Base-by-base conservation (phyloP, 139 green algal species). In the Chlorella sp. region DNA sequence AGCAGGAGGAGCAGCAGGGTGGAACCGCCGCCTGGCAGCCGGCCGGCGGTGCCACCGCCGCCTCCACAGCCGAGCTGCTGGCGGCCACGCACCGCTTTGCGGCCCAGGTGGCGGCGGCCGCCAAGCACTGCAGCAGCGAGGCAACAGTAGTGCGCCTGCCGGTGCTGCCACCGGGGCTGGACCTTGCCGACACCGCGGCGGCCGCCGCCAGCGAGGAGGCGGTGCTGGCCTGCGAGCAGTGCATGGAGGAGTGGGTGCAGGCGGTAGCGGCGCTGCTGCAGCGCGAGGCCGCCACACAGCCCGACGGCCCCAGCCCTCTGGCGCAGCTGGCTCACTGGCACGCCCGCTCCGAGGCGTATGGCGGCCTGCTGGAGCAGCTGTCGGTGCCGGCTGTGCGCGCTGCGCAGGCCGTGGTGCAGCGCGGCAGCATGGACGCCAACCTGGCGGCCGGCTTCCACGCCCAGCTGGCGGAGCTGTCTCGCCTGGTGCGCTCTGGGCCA, bases 281-380 rank as follows among this genome's bases (percentile, higher is more conserved):
- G 56, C 54, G 44, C 4, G 81, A 86, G 70, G 70, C 20, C 13
- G 62, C 38, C 4, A 30, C 24, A 26, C 6, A 46, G 48, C 81
- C 72, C 0, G n/a, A 32, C 5, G 70, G 56, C 6, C 70, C 30
- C 24, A 56, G 94, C 28, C 95, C 95, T 4, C 88, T 98, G 76
- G 94, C 90, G 46, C 95, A 98, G 88, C 95, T 98, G 67, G 91
- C 97, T 56, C 96, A 96, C 83, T 98, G 96, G 96, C 84, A 93
- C 24, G 90, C 93, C 76, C 88, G 94, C 14, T 95, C 94, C 68
- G 92, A 91, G 28, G 89, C 93, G 64, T 90, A 97, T 32, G 90
- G 86, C 46, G 85, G 88, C 17, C 81, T 98, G 80, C 94, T 95
- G 80, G 95, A 98, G 89, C 95, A 98, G 92, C 89, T 98, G 14